phyloP scores from a whole-genome alignment of 2,329 filamentous ascomycete species.

The Pyrenophora tritici-repentis region DNA sequence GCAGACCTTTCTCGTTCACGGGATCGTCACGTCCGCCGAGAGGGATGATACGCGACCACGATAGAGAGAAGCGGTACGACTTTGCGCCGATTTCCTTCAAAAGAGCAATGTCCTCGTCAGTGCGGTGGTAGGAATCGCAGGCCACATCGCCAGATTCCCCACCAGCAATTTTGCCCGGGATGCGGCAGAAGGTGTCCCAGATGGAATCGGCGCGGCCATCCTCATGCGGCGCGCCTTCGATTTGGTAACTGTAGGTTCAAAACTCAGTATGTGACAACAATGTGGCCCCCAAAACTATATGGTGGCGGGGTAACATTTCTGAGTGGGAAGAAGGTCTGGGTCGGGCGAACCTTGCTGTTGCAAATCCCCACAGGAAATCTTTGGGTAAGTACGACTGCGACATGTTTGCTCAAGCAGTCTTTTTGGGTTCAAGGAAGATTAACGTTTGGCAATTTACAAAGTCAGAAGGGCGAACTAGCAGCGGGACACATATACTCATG shows the following conservation, averaged over 20 bases:
- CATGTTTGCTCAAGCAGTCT: slow-evolving; percentile 30
- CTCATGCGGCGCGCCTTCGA: slow-evolving; percentile 75
- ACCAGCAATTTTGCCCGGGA: slow-evolving; percentile 81
- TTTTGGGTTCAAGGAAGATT: slow-evolving; percentile 8
- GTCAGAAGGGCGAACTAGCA: slow-evolving; percentile 11
- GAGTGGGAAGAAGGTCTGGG: slow-evolving; percentile 19
- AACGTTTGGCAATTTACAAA: slow-evolving; percentile 8
- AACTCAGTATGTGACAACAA: slow-evolving; percentile 26
- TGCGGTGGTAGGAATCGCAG: slow-evolving; percentile 86
- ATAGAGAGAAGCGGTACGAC: slow-evolving; percentile 83
- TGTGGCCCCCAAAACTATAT: slow-evolving; percentile 8
- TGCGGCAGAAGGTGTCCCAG: slow-evolving; percentile 87
- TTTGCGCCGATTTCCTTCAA: slow-evolving; percentile 74
- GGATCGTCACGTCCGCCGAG: slow-evolving; percentile 83
- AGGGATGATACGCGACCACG: slow-evolving; percentile 82
- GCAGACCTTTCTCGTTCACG: slow-evolving; percentile 76
- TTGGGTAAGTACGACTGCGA: slow-evolving; percentile 46
- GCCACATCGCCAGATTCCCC: slow-evolving; percentile 75
- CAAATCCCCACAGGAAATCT: slow-evolving; percentile 50
- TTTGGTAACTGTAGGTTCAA: slow-evolving; percentile 71
- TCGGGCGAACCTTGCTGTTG: slow-evolving; percentile 48
- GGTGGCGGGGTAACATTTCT: slow-evolving; percentile 28
- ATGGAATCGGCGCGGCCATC: slow-evolving; percentile 83
- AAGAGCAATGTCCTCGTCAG: slow-evolving; percentile 75
- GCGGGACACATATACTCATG: slow-evolving; percentile 39